phyloP scores from a whole-genome alignment of 331 rosid genomes.

The Acacia concinna region DNA sequence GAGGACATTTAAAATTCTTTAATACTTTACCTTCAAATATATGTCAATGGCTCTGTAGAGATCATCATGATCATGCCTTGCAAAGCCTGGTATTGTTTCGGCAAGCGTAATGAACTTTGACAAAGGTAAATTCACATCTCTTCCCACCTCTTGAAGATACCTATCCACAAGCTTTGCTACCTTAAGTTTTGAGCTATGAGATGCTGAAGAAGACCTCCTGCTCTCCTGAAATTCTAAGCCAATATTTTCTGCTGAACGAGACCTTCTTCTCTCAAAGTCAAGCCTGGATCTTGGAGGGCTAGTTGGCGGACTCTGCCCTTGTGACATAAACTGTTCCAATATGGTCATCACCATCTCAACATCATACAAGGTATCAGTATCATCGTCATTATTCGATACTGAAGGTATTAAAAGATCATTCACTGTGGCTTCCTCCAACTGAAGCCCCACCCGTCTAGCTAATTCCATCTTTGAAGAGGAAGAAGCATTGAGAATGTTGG shows the following conservation, averaged over 20 bases:
- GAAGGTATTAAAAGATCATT: slow-evolving; percentile 82
- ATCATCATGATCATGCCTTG: slow-evolving; percentile 96
- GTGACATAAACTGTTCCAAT: slow-evolving; percentile 82
- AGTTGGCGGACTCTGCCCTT: slow-evolving; percentile 91
- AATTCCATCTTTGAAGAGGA: slow-evolving; percentile 81
- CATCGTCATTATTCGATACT: slow-evolving; percentile 35
- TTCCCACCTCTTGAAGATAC: slow-evolving; percentile 83
- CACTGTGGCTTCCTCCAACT: slow-evolving; percentile 78
- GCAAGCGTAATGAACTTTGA: slow-evolving; percentile 76
- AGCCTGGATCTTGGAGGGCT: slow-evolving; percentile 81
- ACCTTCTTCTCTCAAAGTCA: slow-evolving; percentile 70
- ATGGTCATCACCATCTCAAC: slow-evolving; percentile 78
- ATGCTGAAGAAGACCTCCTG: slow-evolving; percentile 93
- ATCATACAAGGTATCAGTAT: slow-evolving; percentile 57
- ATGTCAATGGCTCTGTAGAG: slow-evolving; percentile 93
- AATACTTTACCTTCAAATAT: slow-evolving; percentile 77
- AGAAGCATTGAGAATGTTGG: slow-evolving; percentile 84
- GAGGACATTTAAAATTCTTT: neutral
- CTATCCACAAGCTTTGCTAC: slow-evolving; percentile 92
- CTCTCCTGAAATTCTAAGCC: slow-evolving; percentile 90
- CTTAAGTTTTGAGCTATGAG: slow-evolving; percentile 82
- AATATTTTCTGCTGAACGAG: slow-evolving; percentile 89
- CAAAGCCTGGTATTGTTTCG: slow-evolving; percentile 82
- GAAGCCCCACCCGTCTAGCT: slow-evolving; percentile 78
- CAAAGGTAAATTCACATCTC: slow-evolving; percentile 70